These are phyloP conservation scores for Boletus reticuloceps DNA, from an alignment of 768 basidiomycete species.

Conservation along the genomic window DNA sequence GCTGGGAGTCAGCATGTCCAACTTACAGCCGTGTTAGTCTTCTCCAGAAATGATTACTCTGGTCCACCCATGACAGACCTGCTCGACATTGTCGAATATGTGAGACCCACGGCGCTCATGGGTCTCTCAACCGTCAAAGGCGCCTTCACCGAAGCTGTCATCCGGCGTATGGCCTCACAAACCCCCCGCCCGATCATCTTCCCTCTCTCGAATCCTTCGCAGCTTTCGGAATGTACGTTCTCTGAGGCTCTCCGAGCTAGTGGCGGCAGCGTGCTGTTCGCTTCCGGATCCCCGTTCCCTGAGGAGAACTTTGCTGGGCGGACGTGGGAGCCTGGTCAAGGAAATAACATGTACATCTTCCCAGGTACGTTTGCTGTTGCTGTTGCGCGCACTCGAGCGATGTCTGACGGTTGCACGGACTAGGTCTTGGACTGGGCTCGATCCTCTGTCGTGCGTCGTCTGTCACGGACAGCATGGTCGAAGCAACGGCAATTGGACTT, in stretches of 20 bases:
- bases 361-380: slow-evolving; percentile 41
- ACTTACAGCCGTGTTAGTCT: slow-evolving; percentile 44
- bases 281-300: slow-evolving; percentile 85
- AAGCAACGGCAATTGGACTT: slow-evolving; percentile 80
- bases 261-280: slow-evolving; percentile 76
- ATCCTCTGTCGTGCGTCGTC: slow-evolving; percentile 65
- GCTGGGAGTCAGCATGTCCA: background rate
- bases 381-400: background rate
- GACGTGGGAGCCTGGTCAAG: slow-evolving; percentile 76
- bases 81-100: slow-evolving; percentile 72
- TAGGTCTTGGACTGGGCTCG: slow-evolving; percentile 60
- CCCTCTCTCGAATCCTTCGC: slow-evolving; percentile 87
- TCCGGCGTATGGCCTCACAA: slow-evolving; percentile 72
- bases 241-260: slow-evolving; percentile 71
- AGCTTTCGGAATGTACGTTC: slow-evolving; percentile 80
- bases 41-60: slow-evolving; percentile 76
- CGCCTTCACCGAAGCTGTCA: slow-evolving; percentile 71
- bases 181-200: slow-evolving; percentile 89
- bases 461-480: slow-evolving; percentile 87
- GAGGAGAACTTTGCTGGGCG: slow-evolving; percentile 53
- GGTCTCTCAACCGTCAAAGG: slow-evolving; percentile 88
- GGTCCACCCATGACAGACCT: slow-evolving; percentile 75
- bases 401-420: background rate
- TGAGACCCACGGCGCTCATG: slow-evolving; percentile 85
- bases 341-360: slow-evolving; percentile 93